Percentiles rank a stretch among this genome's conserved stretches.
These are phyloP conservation scores for Sorghum bicolor DNA, from an alignment of 176 grass and related monocot genomes.

Conservation along the genomic window Sorghum_bicolor_NCBIv3 NC_012870.2:28078001-28078500, in stretches of 20 bases:
- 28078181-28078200: background rate
- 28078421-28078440: conserved; percentile 67
- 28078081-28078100: background rate
- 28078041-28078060: conserved; percentile 13
- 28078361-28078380: conserved; percentile 41
- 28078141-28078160: no score
- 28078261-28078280: no score
- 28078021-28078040: background rate
- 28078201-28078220: background rate
- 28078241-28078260: no score
- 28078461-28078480: conserved; percentile 53
- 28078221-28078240: background rate
- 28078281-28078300: no score
- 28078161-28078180: conserved; percentile 11
- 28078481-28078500: conserved; percentile 49
- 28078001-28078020: background rate
- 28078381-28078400: conserved; percentile 44
- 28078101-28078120: background rate
- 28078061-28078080: background rate
- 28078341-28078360: conserved; percentile 49
- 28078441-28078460: conserved; percentile 74
- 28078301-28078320: conserved; percentile 30
- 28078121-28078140: background rate
- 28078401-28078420: conserved; percentile 69
- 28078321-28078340: conserved; percentile 48